These are phyloP conservation scores for Lyophyllum decastes DNA, from an alignment of 768 basidiomycete species.

Conservation along the genomic window DNA sequence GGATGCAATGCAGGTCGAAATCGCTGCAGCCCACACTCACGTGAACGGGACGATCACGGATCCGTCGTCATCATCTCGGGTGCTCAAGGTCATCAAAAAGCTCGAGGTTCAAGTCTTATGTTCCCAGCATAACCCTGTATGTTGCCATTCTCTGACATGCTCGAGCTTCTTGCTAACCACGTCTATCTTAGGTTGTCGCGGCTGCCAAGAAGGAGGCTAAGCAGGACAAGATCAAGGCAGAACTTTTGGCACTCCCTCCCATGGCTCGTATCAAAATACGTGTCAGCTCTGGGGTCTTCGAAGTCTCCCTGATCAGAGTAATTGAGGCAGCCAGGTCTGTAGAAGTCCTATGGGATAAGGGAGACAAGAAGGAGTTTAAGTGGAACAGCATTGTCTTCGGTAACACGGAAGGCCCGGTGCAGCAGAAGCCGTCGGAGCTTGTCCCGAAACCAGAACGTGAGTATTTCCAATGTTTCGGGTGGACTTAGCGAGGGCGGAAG, in stretches of 20 bases:
- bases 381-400: slow-evolving; percentile 83
- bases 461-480: slow-evolving; percentile 20
- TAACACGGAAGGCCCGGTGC: slow-evolving; percentile 69
- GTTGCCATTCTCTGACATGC: slow-evolving; percentile 28
- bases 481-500: slow-evolving; percentile 4
- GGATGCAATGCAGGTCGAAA: slow-evolving; percentile 35
- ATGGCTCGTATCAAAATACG: slow-evolving; percentile 85
- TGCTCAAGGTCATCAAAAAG: slow-evolving; percentile 75
- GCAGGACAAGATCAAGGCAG: slow-evolving; percentile 69
- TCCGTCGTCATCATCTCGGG: slow-evolving; percentile 22
- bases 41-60: slow-evolving; percentile 6
- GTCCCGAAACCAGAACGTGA: slow-evolving; percentile 48
- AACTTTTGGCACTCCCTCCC: slow-evolving; percentile 67
- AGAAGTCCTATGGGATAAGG: slow-evolving; percentile 81
- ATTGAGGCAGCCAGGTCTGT: slow-evolving; percentile 70
- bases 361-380: slow-evolving; percentile 74
- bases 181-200: slow-evolving; percentile 56
- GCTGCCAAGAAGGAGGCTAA: slow-evolving; percentile 76
- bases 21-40: slow-evolving; percentile 2
- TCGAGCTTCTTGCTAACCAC: background rate
- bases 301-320: slow-evolving; percentile 76
- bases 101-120: slow-evolving; percentile 77
- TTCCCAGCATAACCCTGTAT: slow-evolving; percentile 87
- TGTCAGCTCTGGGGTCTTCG: slow-evolving; percentile 81
- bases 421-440: slow-evolving; percentile 67